These are phyloP conservation scores for Omphalotus olearius DNA, from an alignment of 1,284 basidiomycete species.

Conservation along the genomic window DNA sequence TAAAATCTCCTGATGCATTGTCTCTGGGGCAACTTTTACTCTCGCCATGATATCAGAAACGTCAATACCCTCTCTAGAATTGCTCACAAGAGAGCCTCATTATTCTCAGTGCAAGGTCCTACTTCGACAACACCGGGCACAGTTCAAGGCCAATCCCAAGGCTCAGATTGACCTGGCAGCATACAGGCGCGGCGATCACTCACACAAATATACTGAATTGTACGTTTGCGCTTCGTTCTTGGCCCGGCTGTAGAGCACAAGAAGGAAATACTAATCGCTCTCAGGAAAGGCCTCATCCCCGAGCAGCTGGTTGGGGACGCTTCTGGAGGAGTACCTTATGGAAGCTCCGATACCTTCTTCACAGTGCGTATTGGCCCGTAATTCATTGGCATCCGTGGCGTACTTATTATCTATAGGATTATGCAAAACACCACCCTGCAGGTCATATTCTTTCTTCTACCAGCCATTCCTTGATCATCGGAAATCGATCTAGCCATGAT, in stretches of 20 bases:
- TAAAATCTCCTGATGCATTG: too few species aligned
- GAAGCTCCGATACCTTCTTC: slow-evolving; percentile 10
- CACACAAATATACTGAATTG: background rate
- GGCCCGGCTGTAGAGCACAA: too few species aligned
- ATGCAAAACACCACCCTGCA: background rate
- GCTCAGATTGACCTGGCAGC: background rate
- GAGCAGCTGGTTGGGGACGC: background rate
- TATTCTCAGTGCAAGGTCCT: background rate
- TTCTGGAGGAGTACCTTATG: background rate
- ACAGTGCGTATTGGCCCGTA: slow-evolving; percentile 1
- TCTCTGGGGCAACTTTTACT: too few species aligned
- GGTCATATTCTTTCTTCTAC: slow-evolving; percentile 4
- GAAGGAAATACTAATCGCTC: background rate
- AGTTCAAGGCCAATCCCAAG: background rate
- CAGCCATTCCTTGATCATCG: slow-evolving; percentile 9
- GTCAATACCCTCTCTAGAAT: too few species aligned
- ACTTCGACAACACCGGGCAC: background rate
- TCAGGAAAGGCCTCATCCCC: background rate
- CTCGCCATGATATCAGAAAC: too few species aligned
- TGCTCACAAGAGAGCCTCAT: too few species aligned
- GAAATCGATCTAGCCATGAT: slow-evolving; percentile 12
- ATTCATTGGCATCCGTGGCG: background rate
- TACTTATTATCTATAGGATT: background rate
- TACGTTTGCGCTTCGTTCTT: background rate
- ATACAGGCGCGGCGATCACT: background rate